Evolutionary conservation across 129 eudicot species (phyloP).

Genomic region (Arctium lappa): DNA sequence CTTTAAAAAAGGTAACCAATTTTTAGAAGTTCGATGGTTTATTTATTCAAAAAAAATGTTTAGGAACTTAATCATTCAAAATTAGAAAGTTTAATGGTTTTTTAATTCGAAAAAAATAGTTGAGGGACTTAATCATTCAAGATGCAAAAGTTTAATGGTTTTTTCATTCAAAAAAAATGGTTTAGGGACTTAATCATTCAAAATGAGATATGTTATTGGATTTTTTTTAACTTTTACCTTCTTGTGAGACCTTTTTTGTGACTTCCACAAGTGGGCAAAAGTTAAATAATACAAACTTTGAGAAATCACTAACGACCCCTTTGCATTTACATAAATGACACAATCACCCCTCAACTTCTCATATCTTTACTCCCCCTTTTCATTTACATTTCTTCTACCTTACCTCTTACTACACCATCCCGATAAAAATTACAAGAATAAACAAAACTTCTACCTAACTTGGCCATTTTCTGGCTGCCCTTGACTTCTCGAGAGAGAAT

Average conservation of each 20-base stretch:
- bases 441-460: conserved; percentile 13
- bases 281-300: conserved; percentile 14
- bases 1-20: no score
- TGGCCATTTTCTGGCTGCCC: conserved; percentile 14
- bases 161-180: no score
- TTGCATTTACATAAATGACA: conserved; percentile 9
- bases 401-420: conserved; percentile 15
- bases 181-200: no score
- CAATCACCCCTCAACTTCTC: not conserved
- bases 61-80: no score
- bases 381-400: conserved; percentile 31
- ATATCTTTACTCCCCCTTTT: not conserved
- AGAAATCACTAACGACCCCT: conserved; percentile 8
- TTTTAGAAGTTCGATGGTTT: no score
- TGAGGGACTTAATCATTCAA: no score
- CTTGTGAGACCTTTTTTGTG: not conserved
- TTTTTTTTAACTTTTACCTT: no score
- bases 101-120: no score
- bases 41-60: no score
- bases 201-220: no score
- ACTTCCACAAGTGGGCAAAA: not conserved
- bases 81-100: no score
- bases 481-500: conserved; percentile 45
- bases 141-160: no score
- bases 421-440: not conserved